phyloP scores from a whole-genome alignment of 2,329 filamentous ascomycete species.

The Fusarium sp. region DNA sequence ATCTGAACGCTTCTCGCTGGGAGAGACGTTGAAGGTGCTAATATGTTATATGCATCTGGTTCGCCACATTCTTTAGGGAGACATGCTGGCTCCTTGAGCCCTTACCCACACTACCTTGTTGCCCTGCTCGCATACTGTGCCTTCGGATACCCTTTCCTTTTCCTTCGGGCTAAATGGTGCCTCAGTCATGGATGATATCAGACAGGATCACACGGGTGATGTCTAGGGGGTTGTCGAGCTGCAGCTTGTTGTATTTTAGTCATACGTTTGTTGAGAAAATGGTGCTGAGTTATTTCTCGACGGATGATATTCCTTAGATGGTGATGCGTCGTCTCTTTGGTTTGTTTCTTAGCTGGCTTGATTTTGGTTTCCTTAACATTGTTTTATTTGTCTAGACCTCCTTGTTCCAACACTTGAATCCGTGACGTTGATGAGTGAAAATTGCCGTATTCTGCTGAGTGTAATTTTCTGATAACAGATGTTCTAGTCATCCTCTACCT shows the following conservation, averaged over 20 bases:
- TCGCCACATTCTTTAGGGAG: conserved; percentile 49
- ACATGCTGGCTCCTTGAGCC: conserved; percentile 28
- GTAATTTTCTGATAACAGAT: not conserved
- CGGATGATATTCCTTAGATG: conserved; percentile 47
- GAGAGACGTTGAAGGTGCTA: conserved; percentile 37
- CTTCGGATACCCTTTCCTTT: conserved; percentile 47
- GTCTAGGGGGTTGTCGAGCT: conserved; percentile 47
- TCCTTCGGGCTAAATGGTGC: conserved; percentile 49
- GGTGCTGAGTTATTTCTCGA: conserved; percentile 51
- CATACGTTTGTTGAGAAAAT: conserved; percentile 50
- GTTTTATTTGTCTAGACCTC: conserved; percentile 44
- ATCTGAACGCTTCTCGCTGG: conserved; percentile 26
- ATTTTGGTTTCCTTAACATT: conserved; percentile 52
- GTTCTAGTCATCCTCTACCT: no score
- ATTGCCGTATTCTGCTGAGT: not conserved
- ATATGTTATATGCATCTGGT: conserved; percentile 44
- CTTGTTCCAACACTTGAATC: not conserved
- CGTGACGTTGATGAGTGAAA: not conserved
- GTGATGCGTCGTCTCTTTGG: conserved; percentile 51
- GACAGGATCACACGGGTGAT: conserved; percentile 51
- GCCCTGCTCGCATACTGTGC: conserved; percentile 43
- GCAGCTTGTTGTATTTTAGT: conserved; percentile 58
- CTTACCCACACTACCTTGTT: conserved; percentile 34
- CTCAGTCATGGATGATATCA: conserved; percentile 50
- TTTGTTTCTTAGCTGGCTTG: conserved; percentile 55